Conservation (phyloP, 768 basidiomycete species). For the Serendipita vermifera region DNA sequence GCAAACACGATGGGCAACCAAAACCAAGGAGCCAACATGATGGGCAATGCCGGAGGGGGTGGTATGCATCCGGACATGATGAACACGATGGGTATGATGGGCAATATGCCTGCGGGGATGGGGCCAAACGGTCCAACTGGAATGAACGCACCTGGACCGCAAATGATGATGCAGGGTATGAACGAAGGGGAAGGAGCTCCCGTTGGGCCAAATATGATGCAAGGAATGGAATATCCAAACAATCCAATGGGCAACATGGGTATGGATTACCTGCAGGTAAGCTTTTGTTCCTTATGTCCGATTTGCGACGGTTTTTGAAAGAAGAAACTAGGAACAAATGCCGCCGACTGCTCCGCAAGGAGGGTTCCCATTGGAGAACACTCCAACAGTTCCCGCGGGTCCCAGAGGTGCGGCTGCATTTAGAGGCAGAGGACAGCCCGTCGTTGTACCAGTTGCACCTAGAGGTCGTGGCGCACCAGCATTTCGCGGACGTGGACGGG, state of each 20-base stretch:
- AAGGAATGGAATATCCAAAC: conserved; percentile 10
- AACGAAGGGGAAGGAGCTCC: not conserved
- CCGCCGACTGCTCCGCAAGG: conserved; percentile 5
- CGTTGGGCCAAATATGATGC: conserved; percentile 14
- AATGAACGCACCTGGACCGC: conserved; percentile 6
- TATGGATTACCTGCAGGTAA: conserved; percentile 48
- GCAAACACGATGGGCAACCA: conserved; percentile 23
- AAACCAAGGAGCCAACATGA: conserved; percentile 21
- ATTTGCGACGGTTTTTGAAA: too few relatives aligned
- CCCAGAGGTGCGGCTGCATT: not conserved
- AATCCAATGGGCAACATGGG: conserved; percentile 33
- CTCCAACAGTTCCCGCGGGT: not conserved
- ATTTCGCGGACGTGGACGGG: conserved; percentile 11
- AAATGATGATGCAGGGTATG: conserved; percentile 37
- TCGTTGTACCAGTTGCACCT: not conserved
- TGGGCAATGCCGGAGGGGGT: conserved; percentile 23
- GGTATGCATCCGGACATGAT: conserved; percentile 33
- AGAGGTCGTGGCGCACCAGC: conserved; percentile 13
- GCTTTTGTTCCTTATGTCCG: too few relatives aligned
- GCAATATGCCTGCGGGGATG: conserved; percentile 49
- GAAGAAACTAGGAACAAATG: too few relatives aligned
- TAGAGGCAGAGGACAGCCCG: not conserved
- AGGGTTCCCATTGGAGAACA: conserved; percentile 5
- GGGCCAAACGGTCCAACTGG: conserved; percentile 28
- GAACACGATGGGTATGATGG: conserved; percentile 47